Conservation (phyloP, 1,139 yeast genomes). For the Sugiyamaella novakii region DNA sequence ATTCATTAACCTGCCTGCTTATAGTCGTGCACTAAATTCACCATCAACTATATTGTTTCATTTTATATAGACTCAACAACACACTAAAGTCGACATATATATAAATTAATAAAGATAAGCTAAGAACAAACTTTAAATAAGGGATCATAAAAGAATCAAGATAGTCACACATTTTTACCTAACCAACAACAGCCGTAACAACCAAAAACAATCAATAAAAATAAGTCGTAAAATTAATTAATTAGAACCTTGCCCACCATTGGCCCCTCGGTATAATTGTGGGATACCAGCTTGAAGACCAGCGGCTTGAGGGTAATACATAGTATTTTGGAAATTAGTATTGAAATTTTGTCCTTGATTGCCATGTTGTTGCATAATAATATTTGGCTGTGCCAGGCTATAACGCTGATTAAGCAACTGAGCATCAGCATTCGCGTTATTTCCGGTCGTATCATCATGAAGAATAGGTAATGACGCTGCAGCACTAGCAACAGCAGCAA, state of each 20-base stretch:
- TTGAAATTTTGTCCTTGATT: slow-evolving; percentile 15
- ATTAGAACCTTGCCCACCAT: slow-evolving; percentile 18
- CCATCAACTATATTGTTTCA: too few relatives aligned
- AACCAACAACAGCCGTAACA: slow-evolving; percentile 8
- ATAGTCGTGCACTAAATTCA: too few relatives aligned
- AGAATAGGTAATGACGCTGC: slow-evolving; percentile 3
- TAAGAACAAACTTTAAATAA: too few relatives aligned
- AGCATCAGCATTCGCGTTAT: slow-evolving; percentile 6
- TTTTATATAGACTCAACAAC: too few relatives aligned
- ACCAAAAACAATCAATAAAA: slow-evolving; percentile 1
- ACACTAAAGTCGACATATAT: too few relatives aligned
- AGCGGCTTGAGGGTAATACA: slow-evolving; percentile 20
- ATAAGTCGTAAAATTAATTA: too few relatives aligned
- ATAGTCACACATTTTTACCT: too few relatives aligned
- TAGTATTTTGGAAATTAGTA: slow-evolving; percentile 20
- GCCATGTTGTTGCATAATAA: slow-evolving; percentile 19
- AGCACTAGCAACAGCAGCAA: slow-evolving; percentile 17
- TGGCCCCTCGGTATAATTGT: slow-evolving; percentile 19
- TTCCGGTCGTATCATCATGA: slow-evolving; percentile 9
- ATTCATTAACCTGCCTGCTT: too few relatives aligned
- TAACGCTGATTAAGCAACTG: slow-evolving; percentile 22
- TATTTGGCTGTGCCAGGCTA: slow-evolving; percentile 14
- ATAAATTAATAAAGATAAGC: too few relatives aligned
- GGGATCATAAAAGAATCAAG: too few relatives aligned
- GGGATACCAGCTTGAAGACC: slow-evolving; percentile 16